These are phyloP conservation scores for Trichoderma parareesei DNA, from an alignment of 495 filamentous ascomycete species.

Conservation along the genomic window DNA sequence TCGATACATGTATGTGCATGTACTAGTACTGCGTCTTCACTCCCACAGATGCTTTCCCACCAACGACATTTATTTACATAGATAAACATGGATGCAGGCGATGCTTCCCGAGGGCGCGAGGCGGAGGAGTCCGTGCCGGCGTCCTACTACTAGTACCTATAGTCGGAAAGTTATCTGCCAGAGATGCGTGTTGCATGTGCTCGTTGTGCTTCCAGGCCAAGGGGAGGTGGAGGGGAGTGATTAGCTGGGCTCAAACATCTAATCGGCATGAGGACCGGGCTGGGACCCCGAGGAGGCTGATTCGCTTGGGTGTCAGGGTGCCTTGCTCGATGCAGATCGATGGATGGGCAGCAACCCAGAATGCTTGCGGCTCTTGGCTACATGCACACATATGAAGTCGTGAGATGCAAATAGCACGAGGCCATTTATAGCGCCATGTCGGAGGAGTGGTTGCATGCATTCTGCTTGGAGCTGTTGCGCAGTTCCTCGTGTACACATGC, in stretches of 20 bases:
- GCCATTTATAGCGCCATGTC: background rate
- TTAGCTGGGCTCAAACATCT: no score
- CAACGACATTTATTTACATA: no score
- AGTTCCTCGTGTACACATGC: background rate
- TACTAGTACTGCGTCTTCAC: no score
- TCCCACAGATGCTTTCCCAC: background rate
- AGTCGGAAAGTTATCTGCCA: no score
- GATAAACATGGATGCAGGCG: no score
- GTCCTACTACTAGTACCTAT: no score
- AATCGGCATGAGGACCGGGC: no score
- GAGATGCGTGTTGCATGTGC: no score
- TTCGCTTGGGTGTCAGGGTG: background rate
- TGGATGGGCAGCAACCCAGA: background rate
- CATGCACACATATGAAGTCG: background rate
- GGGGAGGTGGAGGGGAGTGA: no score
- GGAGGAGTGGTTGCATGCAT: background rate
- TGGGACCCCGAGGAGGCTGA: slow-evolving; percentile 2
- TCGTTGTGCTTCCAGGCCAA: no score
- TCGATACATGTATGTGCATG: no score
- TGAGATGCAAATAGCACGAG: background rate
- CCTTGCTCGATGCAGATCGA: slow-evolving; percentile 7
- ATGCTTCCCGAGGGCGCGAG: no score
- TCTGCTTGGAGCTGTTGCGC: background rate
- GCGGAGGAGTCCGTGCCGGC: background rate
- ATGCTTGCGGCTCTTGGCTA: background rate